Base-by-base conservation (phyloP, 257 asterid genomes). In the Nicotiana tomentosiformis region DNA sequence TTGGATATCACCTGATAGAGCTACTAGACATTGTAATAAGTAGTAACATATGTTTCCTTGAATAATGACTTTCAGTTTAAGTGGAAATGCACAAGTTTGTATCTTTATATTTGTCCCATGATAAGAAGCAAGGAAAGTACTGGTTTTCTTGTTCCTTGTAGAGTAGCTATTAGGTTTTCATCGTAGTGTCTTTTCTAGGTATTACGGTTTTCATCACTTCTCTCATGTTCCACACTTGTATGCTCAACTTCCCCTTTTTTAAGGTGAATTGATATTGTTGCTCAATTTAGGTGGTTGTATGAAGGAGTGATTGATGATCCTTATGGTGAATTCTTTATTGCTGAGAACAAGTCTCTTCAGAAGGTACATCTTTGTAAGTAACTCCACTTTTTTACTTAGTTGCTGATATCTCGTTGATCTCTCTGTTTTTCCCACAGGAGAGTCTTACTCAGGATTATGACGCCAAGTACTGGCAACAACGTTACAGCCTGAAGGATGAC, bases 281-380 rank as follows among this genome's bases (percentile, higher is more conserved):
- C 87, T 86, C 67, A 90, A 69, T 33, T 85, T 87, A 96, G 99
- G 93, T 96, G 99, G 99, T 94, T 96, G 46, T 93, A 96, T 72
- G 99, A 96, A 87, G 99, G 99, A 68, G 95, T 94, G 84, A 96
- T 94, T 83, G 98, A 93, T 82, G 99, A 96, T 86, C 98, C 99
- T 30, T 94, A 93, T 60, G 93, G 97, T 18, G 99, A 96, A 91
- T 96, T 96, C 88, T 96, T 96, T 85, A 96, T 96, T 86, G 92
- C 97, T 77, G 99, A 96, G 91, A 96, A 94, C 88, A 94, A 93
- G 91, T 92, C 97, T 81, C 97, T 96, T 85, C 93, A 90, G 85
- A 96, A 96, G 98, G 99, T 93, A 85, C 82, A 87, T 39, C 58
- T 66, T 81, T 76, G 43, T 69, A 46, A 88, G 84, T 86, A 14